A percentile compares a stretch with the other conserved stretches of the same genome.
Evolutionary conservation across 805 yeast genomes (phyloP).

Genomic region (Cephaloascus fragrans): DNA sequence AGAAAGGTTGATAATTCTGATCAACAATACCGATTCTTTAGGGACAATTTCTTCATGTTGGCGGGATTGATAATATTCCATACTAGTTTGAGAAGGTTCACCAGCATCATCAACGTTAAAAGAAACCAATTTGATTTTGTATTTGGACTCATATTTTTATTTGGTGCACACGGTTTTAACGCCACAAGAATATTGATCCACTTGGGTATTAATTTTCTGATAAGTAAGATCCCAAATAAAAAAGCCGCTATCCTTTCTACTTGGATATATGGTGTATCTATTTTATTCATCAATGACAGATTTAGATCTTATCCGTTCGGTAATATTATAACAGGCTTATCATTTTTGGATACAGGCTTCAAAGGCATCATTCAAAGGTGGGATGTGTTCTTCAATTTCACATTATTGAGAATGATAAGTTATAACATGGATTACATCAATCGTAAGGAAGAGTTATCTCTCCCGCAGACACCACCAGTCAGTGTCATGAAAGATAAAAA

Average conservation of each 20-base stretch:
- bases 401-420: slow-evolving; percentile 74
- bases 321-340: slow-evolving; percentile 25
- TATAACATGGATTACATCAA: slow-evolving; percentile 69
- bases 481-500: slow-evolving; percentile 1
- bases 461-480: slow-evolving; percentile 3
- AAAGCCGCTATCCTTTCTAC: slow-evolving; percentile 31
- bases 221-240: slow-evolving; percentile 30
- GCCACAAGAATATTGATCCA: slow-evolving; percentile 52
- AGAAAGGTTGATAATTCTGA: slow-evolving; percentile 91
- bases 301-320: slow-evolving; percentile 47
- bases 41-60: slow-evolving; percentile 67
- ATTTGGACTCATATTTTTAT: slow-evolving; percentile 61
- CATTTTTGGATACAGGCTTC: slow-evolving; percentile 48
- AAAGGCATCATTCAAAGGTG: slow-evolving; percentile 80
- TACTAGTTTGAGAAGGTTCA: slow-evolving; percentile 31
- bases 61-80: slow-evolving; percentile 49
- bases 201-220: slow-evolving; percentile 38
- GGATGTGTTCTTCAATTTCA: slow-evolving; percentile 94
- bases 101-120: slow-evolving; percentile 14
- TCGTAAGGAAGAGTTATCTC: slow-evolving; percentile 13
- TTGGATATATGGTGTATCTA: slow-evolving; percentile 76
- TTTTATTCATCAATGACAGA: slow-evolving; percentile 70
- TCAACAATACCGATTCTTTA: slow-evolving; percentile 76
- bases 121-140: slow-evolving; percentile 59
- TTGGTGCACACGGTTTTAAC: slow-evolving; percentile 77